Evolutionary conservation across 78 protist species (phyloP).

Genomic region (Protostelium mycophagum): DNA sequence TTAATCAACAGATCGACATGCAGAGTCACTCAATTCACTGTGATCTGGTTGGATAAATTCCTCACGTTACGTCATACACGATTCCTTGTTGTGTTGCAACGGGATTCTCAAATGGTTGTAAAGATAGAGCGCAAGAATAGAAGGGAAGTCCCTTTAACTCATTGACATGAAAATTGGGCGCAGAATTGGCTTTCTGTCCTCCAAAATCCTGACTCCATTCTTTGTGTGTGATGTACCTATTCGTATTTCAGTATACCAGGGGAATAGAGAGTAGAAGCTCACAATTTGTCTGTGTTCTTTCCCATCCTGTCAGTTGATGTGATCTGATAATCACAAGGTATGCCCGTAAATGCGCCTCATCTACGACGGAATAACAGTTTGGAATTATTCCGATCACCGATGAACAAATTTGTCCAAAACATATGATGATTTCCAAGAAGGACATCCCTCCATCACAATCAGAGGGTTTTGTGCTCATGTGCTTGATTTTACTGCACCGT

Average conservation of each 20-base stretch:
- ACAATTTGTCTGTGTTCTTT: neutral
- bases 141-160: constrained; percentile 61
- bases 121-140: constrained; percentile 69
- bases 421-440: no score
- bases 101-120: constrained; percentile 73
- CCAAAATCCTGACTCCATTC: constrained; percentile 65
- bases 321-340: no score
- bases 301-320: no score
- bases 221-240: constrained; percentile 26
- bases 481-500: no score
- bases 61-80: constrained; percentile 62
- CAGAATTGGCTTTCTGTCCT: constrained; percentile 31
- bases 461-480: no score
- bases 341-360: no score
- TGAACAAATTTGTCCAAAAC: no score
- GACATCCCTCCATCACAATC: no score
- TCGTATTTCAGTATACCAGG: neutral
- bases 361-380: no score
- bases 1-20: neutral
- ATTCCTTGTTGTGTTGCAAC: constrained; percentile 72
- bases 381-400: no score
- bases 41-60: neutral
- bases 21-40: neutral
- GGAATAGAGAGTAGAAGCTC: neutral
- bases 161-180: neutral